Conservation (phyloP, 441 rosid genomes). For the Cnidoscolus chayamansa region DNA sequence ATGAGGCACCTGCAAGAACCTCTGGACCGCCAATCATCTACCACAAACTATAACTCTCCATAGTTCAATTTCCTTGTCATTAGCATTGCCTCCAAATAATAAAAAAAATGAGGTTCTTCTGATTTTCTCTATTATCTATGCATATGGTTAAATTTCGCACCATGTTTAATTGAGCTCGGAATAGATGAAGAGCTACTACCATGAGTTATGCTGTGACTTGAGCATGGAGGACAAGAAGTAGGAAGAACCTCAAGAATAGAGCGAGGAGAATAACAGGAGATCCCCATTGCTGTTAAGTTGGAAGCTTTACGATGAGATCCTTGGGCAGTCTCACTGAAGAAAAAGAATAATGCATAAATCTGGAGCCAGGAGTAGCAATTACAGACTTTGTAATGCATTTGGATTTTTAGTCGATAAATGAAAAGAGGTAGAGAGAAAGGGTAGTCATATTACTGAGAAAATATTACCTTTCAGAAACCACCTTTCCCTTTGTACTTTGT, state of each 20-base stretch:
- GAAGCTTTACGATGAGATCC: conserved; percentile 35
- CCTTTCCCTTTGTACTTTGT: conserved; percentile 32
- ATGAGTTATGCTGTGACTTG: conserved; percentile 19
- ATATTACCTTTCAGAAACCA: conserved; percentile 48
- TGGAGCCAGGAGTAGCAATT: conserved; percentile 28
- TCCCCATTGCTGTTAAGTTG: conserved; percentile 31
- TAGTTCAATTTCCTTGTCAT: neutral
- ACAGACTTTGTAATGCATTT: conserved; percentile 15
- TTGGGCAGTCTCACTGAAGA: conserved; percentile 54
- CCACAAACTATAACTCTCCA: neutral
- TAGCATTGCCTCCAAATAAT: conserved; percentile 5
- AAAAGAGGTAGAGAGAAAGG: neutral
- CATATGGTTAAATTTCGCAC: conserved; percentile 17
- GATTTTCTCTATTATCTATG: conserved; percentile 19
- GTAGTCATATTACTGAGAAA: neutral
- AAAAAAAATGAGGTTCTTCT: conserved; percentile 16
- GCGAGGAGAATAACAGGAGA: conserved; percentile 42
- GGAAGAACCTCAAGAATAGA: conserved; percentile 49
- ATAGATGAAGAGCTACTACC: conserved; percentile 21
- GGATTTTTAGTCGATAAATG: neutral
- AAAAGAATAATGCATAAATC: conserved; percentile 51
- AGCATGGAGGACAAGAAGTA: conserved; percentile 27
- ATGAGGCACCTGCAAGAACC: too few species aligned
- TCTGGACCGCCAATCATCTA: too few species aligned
- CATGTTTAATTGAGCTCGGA: neutral